Conservation (phyloP, 345 rosid genomes). For the Eucalyptus rudis region DNA sequence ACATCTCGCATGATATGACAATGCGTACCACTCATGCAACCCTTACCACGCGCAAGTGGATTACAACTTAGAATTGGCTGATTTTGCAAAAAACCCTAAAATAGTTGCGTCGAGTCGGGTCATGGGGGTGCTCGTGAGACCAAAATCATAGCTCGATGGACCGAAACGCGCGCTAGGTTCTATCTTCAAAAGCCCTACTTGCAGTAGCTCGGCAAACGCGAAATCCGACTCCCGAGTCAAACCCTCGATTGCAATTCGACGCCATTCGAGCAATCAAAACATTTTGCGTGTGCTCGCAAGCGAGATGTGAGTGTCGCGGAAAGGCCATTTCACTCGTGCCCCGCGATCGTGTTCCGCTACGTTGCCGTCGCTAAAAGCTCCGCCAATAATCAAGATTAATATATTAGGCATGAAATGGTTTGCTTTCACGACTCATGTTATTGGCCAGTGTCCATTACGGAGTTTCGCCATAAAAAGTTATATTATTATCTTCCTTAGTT, state of each 20-base stretch:
- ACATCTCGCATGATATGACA: no score
- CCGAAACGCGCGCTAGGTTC: no score
- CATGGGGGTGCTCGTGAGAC: no score
- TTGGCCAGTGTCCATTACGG: constrained; percentile 1
- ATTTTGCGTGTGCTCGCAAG: not conserved
- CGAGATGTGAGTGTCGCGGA: not conserved
- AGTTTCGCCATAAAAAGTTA: not conserved
- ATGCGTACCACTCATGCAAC: no score
- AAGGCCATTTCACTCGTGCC: constrained; percentile 4
- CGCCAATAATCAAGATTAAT: not conserved
- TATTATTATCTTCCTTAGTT: no score
- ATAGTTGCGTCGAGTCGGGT: no score
- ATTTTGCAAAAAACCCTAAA: no score
- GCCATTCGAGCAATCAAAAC: not conserved
- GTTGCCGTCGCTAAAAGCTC: not conserved
- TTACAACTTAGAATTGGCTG: no score
- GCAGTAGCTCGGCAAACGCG: not conserved
- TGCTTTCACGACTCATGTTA: not conserved
- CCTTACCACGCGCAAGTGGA: no score
- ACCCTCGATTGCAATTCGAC: not conserved
- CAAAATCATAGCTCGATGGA: no score
- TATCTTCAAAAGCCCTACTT: not conserved
- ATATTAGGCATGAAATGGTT: not conserved
- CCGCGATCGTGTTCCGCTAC: constrained; percentile 36
- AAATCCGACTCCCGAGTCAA: not conserved